Evolutionary conservation across 2,329 filamentous ascomycete genomes (phyloP).

Genomic region (Colletotrichum karsti): DNA sequence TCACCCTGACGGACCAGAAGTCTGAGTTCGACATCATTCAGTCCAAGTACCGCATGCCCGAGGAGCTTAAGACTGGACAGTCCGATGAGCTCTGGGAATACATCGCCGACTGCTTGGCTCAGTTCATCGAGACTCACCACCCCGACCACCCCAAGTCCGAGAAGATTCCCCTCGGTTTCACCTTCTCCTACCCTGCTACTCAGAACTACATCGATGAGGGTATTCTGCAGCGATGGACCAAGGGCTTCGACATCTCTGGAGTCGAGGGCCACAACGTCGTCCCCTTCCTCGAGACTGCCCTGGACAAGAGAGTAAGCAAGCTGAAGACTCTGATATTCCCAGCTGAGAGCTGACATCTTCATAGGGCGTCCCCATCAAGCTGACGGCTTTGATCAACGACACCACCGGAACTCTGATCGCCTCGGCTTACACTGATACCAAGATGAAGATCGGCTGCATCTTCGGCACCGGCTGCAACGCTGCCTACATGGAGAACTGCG

Average conservation of each 20-base stretch:
- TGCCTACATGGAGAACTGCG: constrained; percentile 95
- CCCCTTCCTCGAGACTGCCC: constrained; percentile 82
- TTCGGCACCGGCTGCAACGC: constrained; percentile 99
- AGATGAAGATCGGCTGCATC: constrained; percentile 96
- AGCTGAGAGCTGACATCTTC: background rate
- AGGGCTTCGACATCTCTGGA: constrained; percentile 93
- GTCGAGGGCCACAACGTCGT: constrained; percentile 93
- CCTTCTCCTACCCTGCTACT: constrained; percentile 94
- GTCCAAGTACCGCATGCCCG: constrained; percentile 94
- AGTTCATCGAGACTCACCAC: constrained; percentile 90
- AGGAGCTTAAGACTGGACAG: constrained; percentile 87
- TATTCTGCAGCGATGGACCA: constrained; percentile 94
- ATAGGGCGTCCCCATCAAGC: constrained; percentile 88
- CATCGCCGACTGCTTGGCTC: constrained; percentile 89
- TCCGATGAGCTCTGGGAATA: constrained; percentile 94
- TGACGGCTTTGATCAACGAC: constrained; percentile 95
- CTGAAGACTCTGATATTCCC: background rate
- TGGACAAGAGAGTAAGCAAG: constrained; percentile 68
- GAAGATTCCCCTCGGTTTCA: constrained; percentile 86
- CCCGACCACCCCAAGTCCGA: constrained; percentile 68
- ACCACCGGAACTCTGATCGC: constrained; percentile 97
- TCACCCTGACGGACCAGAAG: constrained; percentile 85
- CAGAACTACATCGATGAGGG: constrained; percentile 95
- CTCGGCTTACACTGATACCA: constrained; percentile 92
- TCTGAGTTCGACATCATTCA: constrained; percentile 95